phyloP scores from a whole-genome alignment of 108 stramenopile species.

The Pseudonitzschia pungens region DNA sequence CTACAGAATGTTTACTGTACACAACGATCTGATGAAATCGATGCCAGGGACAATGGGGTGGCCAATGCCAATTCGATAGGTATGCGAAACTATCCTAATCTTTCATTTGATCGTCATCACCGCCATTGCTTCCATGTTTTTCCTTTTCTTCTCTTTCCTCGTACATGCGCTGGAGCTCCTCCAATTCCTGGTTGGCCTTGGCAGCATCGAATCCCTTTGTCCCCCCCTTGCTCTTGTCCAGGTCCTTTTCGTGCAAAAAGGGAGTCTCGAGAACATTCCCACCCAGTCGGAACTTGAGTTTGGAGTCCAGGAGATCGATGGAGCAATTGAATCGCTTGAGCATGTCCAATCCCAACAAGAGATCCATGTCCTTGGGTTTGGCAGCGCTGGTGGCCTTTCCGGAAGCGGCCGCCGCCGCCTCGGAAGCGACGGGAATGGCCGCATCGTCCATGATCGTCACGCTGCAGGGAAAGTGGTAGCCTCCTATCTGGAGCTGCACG shows the following conservation, averaged over 20 bases:
- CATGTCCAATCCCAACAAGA: constrained; percentile 97
- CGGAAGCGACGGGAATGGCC: constrained; percentile 17
- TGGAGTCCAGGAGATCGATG: constrained; percentile 83
- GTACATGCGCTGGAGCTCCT: constrained; percentile 28
- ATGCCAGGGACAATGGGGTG: too few species aligned
- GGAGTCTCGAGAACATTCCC: constrained; percentile 52
- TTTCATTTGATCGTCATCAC: constrained; percentile 11
- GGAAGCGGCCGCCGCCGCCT: background rate
- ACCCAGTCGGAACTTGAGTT: constrained; percentile 51
- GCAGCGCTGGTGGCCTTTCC: background rate
- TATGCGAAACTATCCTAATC: constrained; percentile 2
- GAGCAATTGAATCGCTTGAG: constrained; percentile 88
- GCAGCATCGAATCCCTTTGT: constrained; percentile 80
- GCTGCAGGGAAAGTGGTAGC: constrained; percentile 60
- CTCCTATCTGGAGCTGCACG: constrained; percentile 69
- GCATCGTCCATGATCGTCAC: constrained; percentile 85
- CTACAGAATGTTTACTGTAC: too few species aligned
- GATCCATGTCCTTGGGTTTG: constrained; percentile 88
- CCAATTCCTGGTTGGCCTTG: constrained; percentile 50
- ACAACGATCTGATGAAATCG: too few species aligned
- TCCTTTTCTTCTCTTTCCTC: constrained; percentile 23
- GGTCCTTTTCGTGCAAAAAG: constrained; percentile 88
- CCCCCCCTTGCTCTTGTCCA: constrained; percentile 77
- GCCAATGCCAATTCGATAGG: too few species aligned
- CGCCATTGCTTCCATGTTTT: background rate